Conservation (phyloP, 768 basidiomycete genomes). For the Sarcomyxa edulis region DNA sequence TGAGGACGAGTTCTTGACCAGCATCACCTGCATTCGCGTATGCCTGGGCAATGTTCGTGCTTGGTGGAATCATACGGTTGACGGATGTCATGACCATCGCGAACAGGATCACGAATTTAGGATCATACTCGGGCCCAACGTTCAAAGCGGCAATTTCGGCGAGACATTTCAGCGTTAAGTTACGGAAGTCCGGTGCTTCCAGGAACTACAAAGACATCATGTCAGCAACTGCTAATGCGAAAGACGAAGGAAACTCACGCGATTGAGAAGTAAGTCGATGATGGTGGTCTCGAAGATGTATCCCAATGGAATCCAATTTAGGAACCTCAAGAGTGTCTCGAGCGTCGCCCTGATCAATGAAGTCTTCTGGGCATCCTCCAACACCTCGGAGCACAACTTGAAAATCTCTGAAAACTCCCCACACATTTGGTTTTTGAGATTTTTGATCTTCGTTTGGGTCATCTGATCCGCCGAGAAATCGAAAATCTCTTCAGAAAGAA, state of each 20-base stretch:
- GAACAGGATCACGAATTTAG: constrained; percentile 96
- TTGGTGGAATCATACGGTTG: constrained; percentile 95
- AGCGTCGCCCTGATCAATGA: constrained; percentile 91
- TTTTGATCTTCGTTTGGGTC: constrained; percentile 97
- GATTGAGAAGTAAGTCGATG: constrained; percentile 87
- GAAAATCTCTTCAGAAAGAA: constrained; percentile 98
- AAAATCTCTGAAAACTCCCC: constrained; percentile 97
- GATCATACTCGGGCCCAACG: constrained; percentile 95
- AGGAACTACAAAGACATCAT: constrained; percentile 65
- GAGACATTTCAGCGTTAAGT: constrained; percentile 93
- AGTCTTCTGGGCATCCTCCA: constrained; percentile 95
- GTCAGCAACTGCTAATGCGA: constrained; percentile 4
- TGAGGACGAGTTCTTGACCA: constrained; percentile 95
- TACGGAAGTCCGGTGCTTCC: constrained; percentile 94
- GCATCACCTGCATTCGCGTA: constrained; percentile 86
- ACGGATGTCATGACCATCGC: constrained; percentile 97
- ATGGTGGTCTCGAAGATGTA: constrained; percentile 99
- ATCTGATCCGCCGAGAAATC: constrained; percentile 98
- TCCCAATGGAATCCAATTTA: constrained; percentile 99
- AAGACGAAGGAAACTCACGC: constrained; percentile 50
- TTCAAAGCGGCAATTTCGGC: constrained; percentile 94
- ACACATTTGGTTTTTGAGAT: constrained; percentile 97
- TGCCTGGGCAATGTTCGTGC: constrained; percentile 89
- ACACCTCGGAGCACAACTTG: constrained; percentile 92
- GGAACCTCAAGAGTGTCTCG: constrained; percentile 90